phyloP scores from a whole-genome alignment of 2,329 filamentous ascomycete genomes.

The Pestalotiopsis sp. region DNA sequence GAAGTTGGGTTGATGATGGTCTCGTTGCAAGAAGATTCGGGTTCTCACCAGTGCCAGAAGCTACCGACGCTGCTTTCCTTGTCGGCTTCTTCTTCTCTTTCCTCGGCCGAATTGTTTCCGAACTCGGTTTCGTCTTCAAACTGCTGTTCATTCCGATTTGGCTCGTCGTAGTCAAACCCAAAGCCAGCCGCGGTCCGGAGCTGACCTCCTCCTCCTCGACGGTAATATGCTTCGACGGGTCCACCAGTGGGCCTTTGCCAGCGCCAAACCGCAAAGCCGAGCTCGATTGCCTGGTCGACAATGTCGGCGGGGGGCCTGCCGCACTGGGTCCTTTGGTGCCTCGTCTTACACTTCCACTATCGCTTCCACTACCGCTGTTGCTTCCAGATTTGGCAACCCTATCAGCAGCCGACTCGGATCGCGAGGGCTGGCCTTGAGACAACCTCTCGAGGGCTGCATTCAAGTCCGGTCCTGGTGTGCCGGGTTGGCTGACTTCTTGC shows the following conservation, averaged over 20 bases:
- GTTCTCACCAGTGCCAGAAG: slow-evolving; percentile 72
- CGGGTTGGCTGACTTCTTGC: slow-evolving; percentile 81
- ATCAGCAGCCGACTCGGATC: slow-evolving; percentile 41
- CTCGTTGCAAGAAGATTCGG: slow-evolving; percentile 29
- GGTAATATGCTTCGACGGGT: slow-evolving; percentile 87
- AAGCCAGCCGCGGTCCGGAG: slow-evolving; percentile 81
- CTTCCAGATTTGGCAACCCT: slow-evolving; percentile 49
- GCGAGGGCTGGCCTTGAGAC: slow-evolving; percentile 45
- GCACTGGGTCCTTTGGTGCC: slow-evolving; percentile 45
- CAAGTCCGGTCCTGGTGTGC: slow-evolving; percentile 60
- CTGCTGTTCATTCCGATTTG: slow-evolving; percentile 67
- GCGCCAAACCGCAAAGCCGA: slow-evolving; percentile 65
- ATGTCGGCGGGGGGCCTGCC: slow-evolving; percentile 49
- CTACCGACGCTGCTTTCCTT: slow-evolving; percentile 74
- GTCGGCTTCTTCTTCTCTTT: slow-evolving; percentile 85
- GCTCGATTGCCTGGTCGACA: slow-evolving; percentile 68
- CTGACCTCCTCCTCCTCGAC: slow-evolving; percentile 96
- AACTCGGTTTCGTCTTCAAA: slow-evolving; percentile 83
- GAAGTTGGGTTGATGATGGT: slow-evolving; percentile 28
- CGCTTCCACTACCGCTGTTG: slow-evolving; percentile 64
- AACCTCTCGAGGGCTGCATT: slow-evolving; percentile 54
- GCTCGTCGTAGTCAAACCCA: slow-evolving; percentile 67
- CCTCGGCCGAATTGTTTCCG: slow-evolving; percentile 93
- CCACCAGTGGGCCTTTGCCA: slow-evolving; percentile 67
- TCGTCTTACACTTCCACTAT: slow-evolving; percentile 58